Evolutionary conservation across 768 basidiomycete species (phyloP).

Genomic region (Termitomyces sp.): DNA sequence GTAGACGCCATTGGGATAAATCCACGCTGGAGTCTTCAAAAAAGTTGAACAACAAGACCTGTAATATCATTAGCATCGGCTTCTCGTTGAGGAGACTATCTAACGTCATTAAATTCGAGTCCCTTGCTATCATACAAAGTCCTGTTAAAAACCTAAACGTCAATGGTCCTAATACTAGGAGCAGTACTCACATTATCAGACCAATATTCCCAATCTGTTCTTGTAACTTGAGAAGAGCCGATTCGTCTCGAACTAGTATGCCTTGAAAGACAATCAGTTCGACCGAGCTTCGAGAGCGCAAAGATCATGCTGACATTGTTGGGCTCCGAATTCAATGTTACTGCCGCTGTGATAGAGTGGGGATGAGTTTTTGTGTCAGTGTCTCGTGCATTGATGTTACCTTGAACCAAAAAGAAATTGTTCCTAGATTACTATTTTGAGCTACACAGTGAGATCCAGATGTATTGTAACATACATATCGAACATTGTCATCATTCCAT

Average conservation of each 20-base stretch:
- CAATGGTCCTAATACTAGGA: not conserved
- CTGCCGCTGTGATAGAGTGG: conserved; percentile 27
- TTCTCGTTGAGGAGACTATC: not conserved
- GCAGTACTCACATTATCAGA: conserved; percentile 45
- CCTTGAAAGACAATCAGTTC: conserved; percentile 30
- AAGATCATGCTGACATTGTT: conserved; percentile 46
- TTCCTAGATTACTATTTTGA: conserved; percentile 24
- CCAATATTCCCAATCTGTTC: conserved; percentile 54
- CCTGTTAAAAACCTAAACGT: conserved; percentile 16
- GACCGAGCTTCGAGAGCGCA: not conserved
- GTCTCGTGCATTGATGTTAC: conserved; percentile 19
- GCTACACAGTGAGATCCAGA: not conserved
- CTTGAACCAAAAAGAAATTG: conserved; percentile 54
- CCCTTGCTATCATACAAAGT: conserved; percentile 64
- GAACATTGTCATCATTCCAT: conserved; percentile 35
- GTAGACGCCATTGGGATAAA: conserved; percentile 51
- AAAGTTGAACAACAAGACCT: conserved; percentile 75
- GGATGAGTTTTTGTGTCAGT: not conserved
- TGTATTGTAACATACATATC: conserved; percentile 22
- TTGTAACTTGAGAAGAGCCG: conserved; percentile 39
- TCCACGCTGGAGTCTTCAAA: conserved; percentile 58
- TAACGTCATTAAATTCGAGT: conserved; percentile 60
- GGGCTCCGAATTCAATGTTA: conserved; percentile 53
- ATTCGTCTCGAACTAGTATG: conserved; percentile 62
- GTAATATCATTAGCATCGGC: not conserved